These are phyloP conservation scores for Crithidia fasciculata DNA, from an alignment of 208 protist genomes.

Conservation along the genomic window DNA sequence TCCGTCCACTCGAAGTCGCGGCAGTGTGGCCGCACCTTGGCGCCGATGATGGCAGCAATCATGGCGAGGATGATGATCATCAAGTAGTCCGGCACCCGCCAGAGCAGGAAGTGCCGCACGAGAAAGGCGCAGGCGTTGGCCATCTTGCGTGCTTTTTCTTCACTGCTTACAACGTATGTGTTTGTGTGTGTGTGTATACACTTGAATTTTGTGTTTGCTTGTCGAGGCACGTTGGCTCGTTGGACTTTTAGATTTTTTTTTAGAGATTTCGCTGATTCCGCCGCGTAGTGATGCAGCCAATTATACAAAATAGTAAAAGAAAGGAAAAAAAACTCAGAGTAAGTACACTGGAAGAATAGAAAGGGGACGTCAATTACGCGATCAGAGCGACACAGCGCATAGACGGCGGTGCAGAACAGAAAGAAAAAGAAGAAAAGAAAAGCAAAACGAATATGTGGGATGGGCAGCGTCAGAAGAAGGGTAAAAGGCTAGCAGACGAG, in stretches of 20 bases:
- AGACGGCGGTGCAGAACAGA: no score
- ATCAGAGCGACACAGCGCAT: no score
- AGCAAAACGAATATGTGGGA: no score
- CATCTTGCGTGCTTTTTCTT: neutral
- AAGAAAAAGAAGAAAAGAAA: no score
- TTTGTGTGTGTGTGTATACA: neutral
- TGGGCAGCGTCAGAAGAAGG: no score
- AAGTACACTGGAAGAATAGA: no score
- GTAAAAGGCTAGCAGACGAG: no score
- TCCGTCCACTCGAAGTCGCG: slow-evolving; percentile 76
- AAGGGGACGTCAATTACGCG: no score
- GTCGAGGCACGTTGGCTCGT: no score
- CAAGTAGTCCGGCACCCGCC: slow-evolving; percentile 56
- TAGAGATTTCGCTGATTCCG: neutral
- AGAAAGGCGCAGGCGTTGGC: neutral
- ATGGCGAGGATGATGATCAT: slow-evolving; percentile 34
- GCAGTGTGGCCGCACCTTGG: slow-evolving; percentile 52
- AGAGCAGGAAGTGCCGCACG: slow-evolving; percentile 25
- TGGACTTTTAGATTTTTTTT: neutral
- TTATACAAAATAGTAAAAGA: no score
- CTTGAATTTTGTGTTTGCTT: neutral
- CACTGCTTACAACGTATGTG: neutral
- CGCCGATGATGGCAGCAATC: slow-evolving; percentile 15
- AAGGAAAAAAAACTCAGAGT: no score
- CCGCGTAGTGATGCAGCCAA: no score